Evolutionary conservation across 768 basidiomycete species (phyloP).

Genomic region (Rossbeevera mucosa): DNA sequence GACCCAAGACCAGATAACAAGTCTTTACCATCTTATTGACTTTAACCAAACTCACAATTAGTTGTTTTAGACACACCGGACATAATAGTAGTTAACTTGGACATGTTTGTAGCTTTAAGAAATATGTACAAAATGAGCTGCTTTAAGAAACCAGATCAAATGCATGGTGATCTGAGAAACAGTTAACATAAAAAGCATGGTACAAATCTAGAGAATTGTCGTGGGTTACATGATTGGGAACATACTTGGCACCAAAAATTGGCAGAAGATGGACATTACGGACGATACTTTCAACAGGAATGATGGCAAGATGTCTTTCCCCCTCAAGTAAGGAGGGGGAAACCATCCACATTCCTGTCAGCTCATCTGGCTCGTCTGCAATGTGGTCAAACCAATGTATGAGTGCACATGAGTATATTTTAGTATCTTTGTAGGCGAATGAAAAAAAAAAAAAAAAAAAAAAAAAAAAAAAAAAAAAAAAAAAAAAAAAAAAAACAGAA

Average conservation of each 20-base stretch:
- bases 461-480: neutral
- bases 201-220: neutral
- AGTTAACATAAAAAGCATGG: neutral
- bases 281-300: neutral
- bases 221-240: neutral
- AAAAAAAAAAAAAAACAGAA: neutral
- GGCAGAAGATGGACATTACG: neutral
- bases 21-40: no score
- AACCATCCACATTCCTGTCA: neutral
- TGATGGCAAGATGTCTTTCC: neutral
- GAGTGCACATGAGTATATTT: neutral
- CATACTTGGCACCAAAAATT: neutral
- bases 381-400: neutral
- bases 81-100: no score
- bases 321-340: neutral
- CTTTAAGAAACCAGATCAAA: no score
- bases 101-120: no score
- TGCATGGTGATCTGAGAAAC: no score
- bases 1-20: no score
- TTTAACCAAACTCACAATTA: no score
- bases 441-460: neutral
- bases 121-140: no score
- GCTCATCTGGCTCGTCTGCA: neutral
- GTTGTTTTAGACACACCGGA: no score
- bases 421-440: neutral